phyloP scores from a whole-genome alignment of 2,329 filamentous ascomycete genomes.

The Penicillium sp. region DNA sequence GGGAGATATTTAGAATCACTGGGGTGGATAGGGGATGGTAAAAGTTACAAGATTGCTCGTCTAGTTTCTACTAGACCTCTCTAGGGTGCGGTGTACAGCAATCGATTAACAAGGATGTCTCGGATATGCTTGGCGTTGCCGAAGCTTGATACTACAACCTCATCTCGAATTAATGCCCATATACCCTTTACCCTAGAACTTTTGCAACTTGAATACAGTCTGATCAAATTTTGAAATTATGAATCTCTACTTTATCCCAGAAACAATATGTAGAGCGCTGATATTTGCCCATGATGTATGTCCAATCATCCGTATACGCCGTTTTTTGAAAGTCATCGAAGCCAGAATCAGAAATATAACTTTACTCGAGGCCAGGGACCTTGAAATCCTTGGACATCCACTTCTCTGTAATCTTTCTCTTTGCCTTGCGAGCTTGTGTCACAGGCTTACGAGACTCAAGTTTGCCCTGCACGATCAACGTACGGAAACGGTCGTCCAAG shows the following conservation, averaged over 20 bases:
- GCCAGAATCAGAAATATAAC: conserved; percentile 17
- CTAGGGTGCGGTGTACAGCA: neutral
- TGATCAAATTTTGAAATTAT: conserved; percentile 8
- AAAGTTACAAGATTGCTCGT: neutral
- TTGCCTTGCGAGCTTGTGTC: conserved; percentile 80
- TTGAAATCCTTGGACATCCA: conserved; percentile 97
- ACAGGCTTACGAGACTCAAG: conserved; percentile 80
- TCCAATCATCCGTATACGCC: conserved; percentile 27
- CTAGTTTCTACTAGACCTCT: neutral
- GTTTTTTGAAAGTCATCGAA: conserved; percentile 27
- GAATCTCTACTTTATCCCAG: conserved; percentile 15
- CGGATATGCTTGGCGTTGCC: neutral
- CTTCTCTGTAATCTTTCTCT: conserved; percentile 85
- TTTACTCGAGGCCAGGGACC: conserved; percentile 46
- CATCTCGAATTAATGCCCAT: too few species aligned
- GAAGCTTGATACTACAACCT: too few species aligned
- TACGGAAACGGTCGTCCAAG: conserved; percentile 88
- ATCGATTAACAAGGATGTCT: neutral
- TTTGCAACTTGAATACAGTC: neutral
- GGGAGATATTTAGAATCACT: neutral
- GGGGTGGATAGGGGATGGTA: neutral
- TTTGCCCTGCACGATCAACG: conserved; percentile 84
- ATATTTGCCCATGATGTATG: conserved; percentile 23
- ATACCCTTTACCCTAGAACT: too few species aligned
- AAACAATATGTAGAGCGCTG: conserved; percentile 5